These are phyloP conservation scores for Populus pruinosa DNA, from an alignment of 345 rosid genomes.

Conservation along the genomic window DNA sequence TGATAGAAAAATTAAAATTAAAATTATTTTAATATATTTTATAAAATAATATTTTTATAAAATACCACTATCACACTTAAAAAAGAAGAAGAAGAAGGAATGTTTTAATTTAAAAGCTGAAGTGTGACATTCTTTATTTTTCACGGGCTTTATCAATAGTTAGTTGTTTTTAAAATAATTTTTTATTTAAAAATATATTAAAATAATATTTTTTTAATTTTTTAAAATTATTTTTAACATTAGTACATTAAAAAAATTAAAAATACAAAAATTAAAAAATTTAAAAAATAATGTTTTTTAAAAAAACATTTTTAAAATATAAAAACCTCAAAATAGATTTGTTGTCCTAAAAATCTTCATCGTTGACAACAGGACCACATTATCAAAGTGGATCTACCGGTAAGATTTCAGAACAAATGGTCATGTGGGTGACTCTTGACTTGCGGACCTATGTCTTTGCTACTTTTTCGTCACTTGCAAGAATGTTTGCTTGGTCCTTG, in stretches of 20 bases:
- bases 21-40: too few relatives aligned
- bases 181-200: too few relatives aligned
- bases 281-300: too few relatives aligned
- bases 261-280: fast-evolving
- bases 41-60: too few relatives aligned
- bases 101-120: neutral
- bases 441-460: neutral
- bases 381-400: neutral
- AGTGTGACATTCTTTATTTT: neutral
- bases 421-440: neutral
- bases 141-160: too few relatives aligned
- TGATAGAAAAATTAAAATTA: too few relatives aligned
- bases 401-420: neutral
- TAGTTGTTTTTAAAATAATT: too few relatives aligned
- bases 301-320: too few relatives aligned
- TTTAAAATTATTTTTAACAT: too few relatives aligned
- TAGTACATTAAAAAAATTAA: fast-evolving
- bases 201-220: too few relatives aligned
- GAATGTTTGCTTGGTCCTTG: neutral
- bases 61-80: too few relatives aligned
- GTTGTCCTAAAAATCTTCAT: neutral
- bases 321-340: neutral
- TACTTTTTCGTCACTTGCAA: neutral
- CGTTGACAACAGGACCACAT: neutral
- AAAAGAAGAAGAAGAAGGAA: too few relatives aligned